phyloP scores from a whole-genome alignment of 1,284 basidiomycete genomes.

The Tylopilus sp. region DNA sequence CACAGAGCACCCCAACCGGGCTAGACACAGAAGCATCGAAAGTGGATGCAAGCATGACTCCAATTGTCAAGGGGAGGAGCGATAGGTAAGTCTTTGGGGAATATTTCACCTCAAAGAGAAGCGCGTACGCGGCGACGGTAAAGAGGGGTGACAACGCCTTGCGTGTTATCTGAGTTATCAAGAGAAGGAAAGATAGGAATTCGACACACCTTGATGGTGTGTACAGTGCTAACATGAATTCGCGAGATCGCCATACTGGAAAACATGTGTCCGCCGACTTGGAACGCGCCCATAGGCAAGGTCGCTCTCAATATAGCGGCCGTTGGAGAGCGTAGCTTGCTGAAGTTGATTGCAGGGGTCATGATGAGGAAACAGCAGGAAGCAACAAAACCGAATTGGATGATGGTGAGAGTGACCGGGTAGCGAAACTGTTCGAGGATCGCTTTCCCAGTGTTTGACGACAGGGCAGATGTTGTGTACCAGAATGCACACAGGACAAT shows the following conservation, averaged over 20 bases:
- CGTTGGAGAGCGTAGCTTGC: constrained; percentile 67
- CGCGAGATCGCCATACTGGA: constrained; percentile 94
- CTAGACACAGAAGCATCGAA: constrained; percentile 89
- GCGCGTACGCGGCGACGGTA: constrained; percentile 91
- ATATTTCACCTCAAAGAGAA: constrained; percentile 92
- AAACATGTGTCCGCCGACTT: constrained; percentile 96
- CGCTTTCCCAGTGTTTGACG: constrained; percentile 86
- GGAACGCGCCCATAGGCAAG: constrained; percentile 90
- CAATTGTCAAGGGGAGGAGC: constrained; percentile 89
- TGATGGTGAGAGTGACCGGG: constrained; percentile 90
- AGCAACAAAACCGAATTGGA: constrained; percentile 95
- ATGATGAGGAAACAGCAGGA: constrained; percentile 80
- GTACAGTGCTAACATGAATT: constrained; percentile 96
- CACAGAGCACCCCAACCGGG: constrained; percentile 78
- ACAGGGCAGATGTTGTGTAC: constrained; percentile 83
- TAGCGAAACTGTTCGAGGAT: constrained; percentile 86
- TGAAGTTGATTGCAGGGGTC: constrained; percentile 66
- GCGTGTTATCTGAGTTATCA: constrained; percentile 7
- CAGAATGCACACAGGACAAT: constrained; percentile 71
- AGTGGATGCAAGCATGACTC: constrained; percentile 97
- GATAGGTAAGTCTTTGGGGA: constrained; percentile 89
- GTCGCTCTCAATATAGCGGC: constrained; percentile 73
- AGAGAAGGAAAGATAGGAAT: neutral
- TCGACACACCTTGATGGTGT: constrained; percentile 89
- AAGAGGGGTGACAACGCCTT: constrained; percentile 96